Evolutionary conservation across 208 protist species (phyloP), one percentile per base, ranked within the genome.

Genomic region (Strigomonas galati): DNA sequence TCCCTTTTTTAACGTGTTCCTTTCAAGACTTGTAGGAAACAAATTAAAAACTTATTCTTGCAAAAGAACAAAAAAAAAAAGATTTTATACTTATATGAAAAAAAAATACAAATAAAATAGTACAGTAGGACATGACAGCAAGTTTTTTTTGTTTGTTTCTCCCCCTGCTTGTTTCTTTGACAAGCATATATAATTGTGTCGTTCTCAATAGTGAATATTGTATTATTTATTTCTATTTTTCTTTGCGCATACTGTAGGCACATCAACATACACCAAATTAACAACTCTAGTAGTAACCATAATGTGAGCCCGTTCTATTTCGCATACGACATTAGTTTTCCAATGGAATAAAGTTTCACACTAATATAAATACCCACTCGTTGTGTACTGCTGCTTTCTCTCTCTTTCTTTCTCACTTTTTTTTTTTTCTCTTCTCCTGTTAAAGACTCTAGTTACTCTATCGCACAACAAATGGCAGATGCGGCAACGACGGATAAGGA

Each of bases 201-300:
- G n/a, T n/a, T 10, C 35, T 40, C 35, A 10, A 10, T 40, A 40
- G 35, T 40, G 35, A 40, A 40, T 40, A 54, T 59, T 59, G 54
- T 30, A 17, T 30, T 30, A 28, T 59, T 59, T 21, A 59, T 59
- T 59, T 59, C 3, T 40, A 35, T 74, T 65, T 69, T 74, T 35
- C 61, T 52, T 69, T 54, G 54, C 23, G 12, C 35, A 35, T 53
- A 40, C 19, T 32, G 10, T 21, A 51, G 17, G 44, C 28, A 69
- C 53, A 40, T 40, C 10, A 40, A 40, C 35, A 14, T 40, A 14
- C 10, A 4, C 35, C 4, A 14, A 4, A 40, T 4, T n/a, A n/a
- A n/a, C n/a, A n/a, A n/a, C n/a, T n/a, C n/a, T n/a, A n/a, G n/a
- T n/a, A n/a, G n/a, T n/a, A n/a, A n/a, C n/a, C n/a, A n/a, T n/a